Percentiles rank a stretch among this genome's conserved stretches.
Evolutionary conservation across 371 early-diverging fungal genomes (phyloP).

Genomic region (Haplosporangium sp.): DNA sequence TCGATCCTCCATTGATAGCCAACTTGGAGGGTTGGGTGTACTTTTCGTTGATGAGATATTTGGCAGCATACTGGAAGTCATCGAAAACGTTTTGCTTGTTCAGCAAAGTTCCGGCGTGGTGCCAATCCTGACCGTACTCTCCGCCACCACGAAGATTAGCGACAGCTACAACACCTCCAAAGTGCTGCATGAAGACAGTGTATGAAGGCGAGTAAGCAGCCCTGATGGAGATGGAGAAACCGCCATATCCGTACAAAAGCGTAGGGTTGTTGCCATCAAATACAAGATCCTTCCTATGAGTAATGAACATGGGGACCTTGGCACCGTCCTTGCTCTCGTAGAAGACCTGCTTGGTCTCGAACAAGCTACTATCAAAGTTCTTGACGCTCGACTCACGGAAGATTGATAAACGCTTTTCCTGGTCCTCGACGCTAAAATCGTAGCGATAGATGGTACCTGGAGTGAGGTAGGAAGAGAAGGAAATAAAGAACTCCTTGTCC

Average conservation of each 20-base stretch:
- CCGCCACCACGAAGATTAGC: constrained; percentile 67
- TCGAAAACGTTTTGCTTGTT: constrained; percentile 65
- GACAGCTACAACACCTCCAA: constrained; percentile 56
- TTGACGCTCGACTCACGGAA: constrained; percentile 59
- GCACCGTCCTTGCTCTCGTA: constrained; percentile 71
- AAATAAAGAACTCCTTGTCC: constrained; percentile 61
- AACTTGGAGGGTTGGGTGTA: constrained; percentile 58
- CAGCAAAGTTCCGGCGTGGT: constrained; percentile 51
- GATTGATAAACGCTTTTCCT: constrained; percentile 32
- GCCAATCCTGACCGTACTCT: constrained; percentile 68
- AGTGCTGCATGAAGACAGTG: constrained; percentile 63
- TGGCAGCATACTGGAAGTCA: constrained; percentile 64
- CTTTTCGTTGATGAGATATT: constrained; percentile 56
- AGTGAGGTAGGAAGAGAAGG: constrained; percentile 61
- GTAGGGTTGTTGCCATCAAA: constrained; percentile 66
- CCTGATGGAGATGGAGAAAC: constrained; percentile 66
- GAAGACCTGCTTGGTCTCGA: constrained; percentile 71
- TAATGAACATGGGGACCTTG: constrained; percentile 76
- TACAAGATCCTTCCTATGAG: constrained; percentile 59
- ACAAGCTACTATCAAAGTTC: constrained; percentile 58
- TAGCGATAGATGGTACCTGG: constrained; percentile 68
- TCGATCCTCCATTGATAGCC: constrained; percentile 78
- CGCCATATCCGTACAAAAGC: constrained; percentile 76
- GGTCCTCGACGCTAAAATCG: constrained; percentile 28
- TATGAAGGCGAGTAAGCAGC: constrained; percentile 62